Evolutionary conservation across 2,329 filamentous ascomycete genomes (phyloP), one percentile per base, ranked within the genome.

Genomic region (Atkinsonella texensis): DNA sequence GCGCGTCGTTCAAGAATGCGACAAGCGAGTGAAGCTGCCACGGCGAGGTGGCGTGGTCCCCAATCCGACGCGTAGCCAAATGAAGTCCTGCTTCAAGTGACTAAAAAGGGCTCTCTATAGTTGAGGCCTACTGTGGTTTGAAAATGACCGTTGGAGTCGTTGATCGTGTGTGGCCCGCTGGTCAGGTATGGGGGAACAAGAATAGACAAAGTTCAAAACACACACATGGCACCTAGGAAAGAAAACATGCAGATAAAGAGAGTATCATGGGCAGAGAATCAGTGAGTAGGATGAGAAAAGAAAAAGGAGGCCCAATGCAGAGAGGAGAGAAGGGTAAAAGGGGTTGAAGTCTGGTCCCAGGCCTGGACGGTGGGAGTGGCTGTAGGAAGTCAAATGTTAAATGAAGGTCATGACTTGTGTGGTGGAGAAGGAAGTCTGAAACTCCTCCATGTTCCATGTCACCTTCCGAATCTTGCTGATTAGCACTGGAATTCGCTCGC

Each of bases 51-150:
- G 17, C 15, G 23, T 20, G n/a, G 18, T 18, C 28, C 18, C 18
- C 23, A 50, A 32, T 28, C 28, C 35, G 41, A 18, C 35, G 33
- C 39, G 44, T 23, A 49, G 38, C 13, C 17, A 40, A 49, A 39
- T 48, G 47, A 54, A 54, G 49, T 28, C 53, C 53, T 48, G 53
- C 53, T 54, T 52, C 53, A 52, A 38, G 23, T 41, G 4, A 45
- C 20, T 42, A 18, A 13, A 39, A 13, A 39, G 35, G 5, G 41
- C n/a, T 32, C 18, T 28, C 28, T 28, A 28, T 28, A 28, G 18
- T 44, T 33, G 42, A 23, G 15, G 18, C 17, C 45, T 17, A n/a
- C 28, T 15, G 38, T 8, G 23, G 35, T 31, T 17, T 15, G 20
- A 4, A 23, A 13, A 28, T 49, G 41, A 49, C 38, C 40, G 40